Evolutionary conservation across 2,329 filamentous ascomycete genomes (phyloP).

Genomic region (Cladophialophora psammophila): DNA sequence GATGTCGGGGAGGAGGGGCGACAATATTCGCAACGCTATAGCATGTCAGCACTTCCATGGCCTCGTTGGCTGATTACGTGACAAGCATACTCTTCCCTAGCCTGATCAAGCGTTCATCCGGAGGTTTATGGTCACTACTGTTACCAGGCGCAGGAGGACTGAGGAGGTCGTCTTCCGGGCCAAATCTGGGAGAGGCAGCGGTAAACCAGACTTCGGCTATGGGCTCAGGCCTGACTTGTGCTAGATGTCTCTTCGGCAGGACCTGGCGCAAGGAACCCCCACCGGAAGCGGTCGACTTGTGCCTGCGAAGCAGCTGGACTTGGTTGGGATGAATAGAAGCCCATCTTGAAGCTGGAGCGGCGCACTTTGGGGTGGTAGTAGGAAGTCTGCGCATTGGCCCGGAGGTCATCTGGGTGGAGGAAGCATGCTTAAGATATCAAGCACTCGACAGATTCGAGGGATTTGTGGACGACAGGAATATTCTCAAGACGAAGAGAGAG

Average conservation of each 20-base stretch:
- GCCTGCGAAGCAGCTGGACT: constrained; percentile 15
- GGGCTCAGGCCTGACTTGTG: constrained; percentile 48
- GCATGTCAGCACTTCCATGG: constrained; percentile 21
- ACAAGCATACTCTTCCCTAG: constrained; percentile 64
- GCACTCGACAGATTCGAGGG: neutral
- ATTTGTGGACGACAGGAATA: neutral
- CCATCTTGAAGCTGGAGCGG: constrained; percentile 22
- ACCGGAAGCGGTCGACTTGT: constrained; percentile 29
- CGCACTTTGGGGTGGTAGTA: constrained; percentile 11
- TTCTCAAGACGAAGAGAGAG: neutral
- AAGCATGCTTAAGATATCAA: constrained; percentile 31
- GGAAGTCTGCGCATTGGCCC: constrained; percentile 37
- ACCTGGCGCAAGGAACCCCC: constrained; percentile 24
- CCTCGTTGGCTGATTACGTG: neutral
- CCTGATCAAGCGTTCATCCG: constrained; percentile 67
- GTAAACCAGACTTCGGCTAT: constrained; percentile 48
- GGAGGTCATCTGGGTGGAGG: constrained; percentile 36
- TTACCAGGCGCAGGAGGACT: constrained; percentile 31
- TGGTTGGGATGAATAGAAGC: constrained; percentile 5
- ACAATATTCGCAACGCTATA: constrained; percentile 66
- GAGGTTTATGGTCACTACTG: constrained; percentile 53
- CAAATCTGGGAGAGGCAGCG: constrained; percentile 39
- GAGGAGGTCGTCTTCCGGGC: constrained; percentile 39
- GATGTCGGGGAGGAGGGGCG: constrained; percentile 67
- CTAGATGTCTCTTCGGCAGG: constrained; percentile 44